phyloP scores from a whole-genome alignment of 2,329 filamentous ascomycete species.

The Eurotiales sp. region DNA sequence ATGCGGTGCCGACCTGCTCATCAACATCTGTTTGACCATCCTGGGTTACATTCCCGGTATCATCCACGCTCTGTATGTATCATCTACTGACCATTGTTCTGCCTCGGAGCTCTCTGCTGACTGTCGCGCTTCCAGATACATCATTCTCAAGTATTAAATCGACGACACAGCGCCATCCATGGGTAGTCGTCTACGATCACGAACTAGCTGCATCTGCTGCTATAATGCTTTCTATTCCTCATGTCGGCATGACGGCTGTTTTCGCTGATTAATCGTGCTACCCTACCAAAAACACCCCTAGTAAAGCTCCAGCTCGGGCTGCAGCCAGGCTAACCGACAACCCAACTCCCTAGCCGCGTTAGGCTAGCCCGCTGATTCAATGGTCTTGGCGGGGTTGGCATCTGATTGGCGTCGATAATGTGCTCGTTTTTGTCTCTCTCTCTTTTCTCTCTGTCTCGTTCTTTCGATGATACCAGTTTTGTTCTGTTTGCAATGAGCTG shows the following conservation, averaged over 20 bases:
- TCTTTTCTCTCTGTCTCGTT: slow-evolving; percentile 21
- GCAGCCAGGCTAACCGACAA: background rate
- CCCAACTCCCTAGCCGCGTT: background rate
- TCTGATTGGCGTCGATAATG: background rate
- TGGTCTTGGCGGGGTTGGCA: slow-evolving; percentile 4
- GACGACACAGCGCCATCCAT: slow-evolving; percentile 8
- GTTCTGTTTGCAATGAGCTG: slow-evolving; percentile 20
- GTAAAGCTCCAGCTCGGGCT: background rate
- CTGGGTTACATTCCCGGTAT: slow-evolving; percentile 76
- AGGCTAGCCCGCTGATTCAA: background rate
- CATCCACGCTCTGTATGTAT: slow-evolving; percentile 84
- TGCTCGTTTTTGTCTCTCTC: slow-evolving; percentile 15
- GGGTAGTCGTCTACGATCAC: background rate
- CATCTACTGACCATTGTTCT: no score
- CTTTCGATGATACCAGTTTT: slow-evolving; percentile 38
- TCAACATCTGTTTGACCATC: slow-evolving; percentile 87
- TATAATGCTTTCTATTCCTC: no score
- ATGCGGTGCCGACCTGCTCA: slow-evolving; percentile 80
- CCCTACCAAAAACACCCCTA: no score
- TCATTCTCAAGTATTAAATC: slow-evolving; percentile 80
- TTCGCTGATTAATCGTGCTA: background rate
- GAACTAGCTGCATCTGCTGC: no score
- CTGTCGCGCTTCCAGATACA: slow-evolving; percentile 54
- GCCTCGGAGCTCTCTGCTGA: slow-evolving; percentile 16
- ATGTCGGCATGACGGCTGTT: no score